Evolutionary conservation across 1,284 basidiomycete genomes (phyloP).

Genomic region (Irpex sp.): DNA sequence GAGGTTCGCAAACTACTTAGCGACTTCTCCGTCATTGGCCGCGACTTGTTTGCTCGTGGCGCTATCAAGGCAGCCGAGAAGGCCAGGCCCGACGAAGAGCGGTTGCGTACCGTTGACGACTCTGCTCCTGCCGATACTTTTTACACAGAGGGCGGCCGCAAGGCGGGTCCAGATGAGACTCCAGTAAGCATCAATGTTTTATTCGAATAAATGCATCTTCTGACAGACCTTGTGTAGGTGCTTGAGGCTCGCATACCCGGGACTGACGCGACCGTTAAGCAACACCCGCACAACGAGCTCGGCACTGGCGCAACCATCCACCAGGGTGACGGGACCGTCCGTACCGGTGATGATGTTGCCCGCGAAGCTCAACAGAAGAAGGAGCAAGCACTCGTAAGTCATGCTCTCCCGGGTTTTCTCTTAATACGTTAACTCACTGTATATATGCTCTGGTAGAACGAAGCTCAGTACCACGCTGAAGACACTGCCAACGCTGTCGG

Average conservation of each 20-base stretch:
- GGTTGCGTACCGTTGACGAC: conserved; percentile 66
- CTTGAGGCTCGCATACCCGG: conserved; percentile 49
- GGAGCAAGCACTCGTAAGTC: conserved; percentile 6
- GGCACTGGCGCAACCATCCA: conserved; percentile 24
- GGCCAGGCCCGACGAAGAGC: conserved; percentile 67
- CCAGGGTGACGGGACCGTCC: conserved; percentile 34
- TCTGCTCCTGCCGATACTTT: conserved; percentile 64
- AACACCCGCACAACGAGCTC: conserved; percentile 40
- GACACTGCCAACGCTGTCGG: conserved; percentile 18
- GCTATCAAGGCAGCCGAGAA: conserved; percentile 73
- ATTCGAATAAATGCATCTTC: neutral
- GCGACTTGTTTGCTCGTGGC: conserved; percentile 81
- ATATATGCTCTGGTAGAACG: conserved; percentile 12
- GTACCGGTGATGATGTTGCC: conserved; percentile 26
- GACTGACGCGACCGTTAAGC: conserved; percentile 35
- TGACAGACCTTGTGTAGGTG: conserved; percentile 23
- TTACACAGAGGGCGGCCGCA: conserved; percentile 44
- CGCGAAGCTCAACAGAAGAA: conserved; percentile 19
- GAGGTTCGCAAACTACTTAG: conserved; percentile 88
- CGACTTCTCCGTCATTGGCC: conserved; percentile 81
- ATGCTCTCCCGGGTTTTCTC: neutral
- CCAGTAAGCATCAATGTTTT: conserved; percentile 17
- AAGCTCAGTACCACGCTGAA: conserved; percentile 29
- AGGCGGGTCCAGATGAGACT: conserved; percentile 30
- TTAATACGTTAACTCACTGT: neutral